Evolutionary conservation across 78 protist genomes (phyloP).

Genomic region (Dictyostelium intermedium): DNA sequence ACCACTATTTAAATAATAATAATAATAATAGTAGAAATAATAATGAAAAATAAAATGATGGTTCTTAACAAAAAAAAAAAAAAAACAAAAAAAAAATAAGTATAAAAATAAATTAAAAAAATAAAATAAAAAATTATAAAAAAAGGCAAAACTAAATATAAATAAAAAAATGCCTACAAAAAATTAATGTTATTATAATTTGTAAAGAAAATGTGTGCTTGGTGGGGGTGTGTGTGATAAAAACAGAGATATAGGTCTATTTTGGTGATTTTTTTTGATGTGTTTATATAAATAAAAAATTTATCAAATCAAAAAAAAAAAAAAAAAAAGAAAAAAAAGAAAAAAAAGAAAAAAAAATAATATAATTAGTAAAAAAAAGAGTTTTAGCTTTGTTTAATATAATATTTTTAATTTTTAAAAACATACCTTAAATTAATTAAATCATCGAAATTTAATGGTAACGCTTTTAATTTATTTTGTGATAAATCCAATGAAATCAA

Average conservation of each 20-base stretch:
- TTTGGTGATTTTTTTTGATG: not conserved
- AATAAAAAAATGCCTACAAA: not conserved
- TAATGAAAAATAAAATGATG: not conserved
- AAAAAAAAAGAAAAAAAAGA: not conserved
- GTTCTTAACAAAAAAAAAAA: not conserved
- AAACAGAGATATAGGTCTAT: not conserved
- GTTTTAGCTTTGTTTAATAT: too few relatives aligned
- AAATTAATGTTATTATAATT: not conserved
- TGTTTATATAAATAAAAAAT: not conserved
- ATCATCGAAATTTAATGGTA: slow-evolving; percentile 38
- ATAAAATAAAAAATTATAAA: not conserved
- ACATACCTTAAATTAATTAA: slow-evolving; percentile 38
- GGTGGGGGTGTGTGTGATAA: not conserved
- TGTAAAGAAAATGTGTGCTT: not conserved
- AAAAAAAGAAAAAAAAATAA: too few relatives aligned
- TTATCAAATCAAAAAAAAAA: not conserved
- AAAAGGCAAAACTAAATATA: not conserved
- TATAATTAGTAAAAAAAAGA: too few relatives aligned
- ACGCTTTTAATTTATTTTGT: slow-evolving; percentile 39
- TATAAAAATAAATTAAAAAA: not conserved
- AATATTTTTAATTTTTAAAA: not conserved
- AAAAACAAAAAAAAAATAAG: not conserved
- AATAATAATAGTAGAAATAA: not conserved
- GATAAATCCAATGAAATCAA: slow-evolving; percentile 37
- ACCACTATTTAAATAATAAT: too few relatives aligned